Evolutionary conservation across 306 rosid genomes (phyloP).

Genomic region (Fragaria ananassa): DNA sequence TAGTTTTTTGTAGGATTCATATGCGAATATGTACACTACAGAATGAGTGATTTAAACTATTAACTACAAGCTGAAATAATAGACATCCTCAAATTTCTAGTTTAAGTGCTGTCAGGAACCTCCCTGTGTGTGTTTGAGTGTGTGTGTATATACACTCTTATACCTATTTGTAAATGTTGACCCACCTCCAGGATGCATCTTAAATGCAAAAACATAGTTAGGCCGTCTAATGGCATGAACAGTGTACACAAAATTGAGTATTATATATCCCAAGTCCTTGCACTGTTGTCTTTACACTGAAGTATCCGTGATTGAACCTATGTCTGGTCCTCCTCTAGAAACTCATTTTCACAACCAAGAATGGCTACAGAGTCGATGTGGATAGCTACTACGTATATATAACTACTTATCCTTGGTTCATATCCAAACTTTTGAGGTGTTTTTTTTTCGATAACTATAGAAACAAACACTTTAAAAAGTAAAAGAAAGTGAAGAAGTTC

Average conservation of each 20-base stretch:
- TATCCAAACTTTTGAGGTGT: background rate
- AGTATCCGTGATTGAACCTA: background rate
- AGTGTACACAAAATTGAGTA: background rate
- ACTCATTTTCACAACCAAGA: background rate
- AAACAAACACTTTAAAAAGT: background rate
- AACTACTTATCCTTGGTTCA: background rate
- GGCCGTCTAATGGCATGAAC: background rate
- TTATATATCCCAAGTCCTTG: background rate
- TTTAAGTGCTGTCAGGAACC: too few relatives aligned
- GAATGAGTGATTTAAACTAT: too few relatives aligned
- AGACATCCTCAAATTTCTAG: too few relatives aligned
- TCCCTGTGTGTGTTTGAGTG: too few relatives aligned
- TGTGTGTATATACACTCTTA: too few relatives aligned
- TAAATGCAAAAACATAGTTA: background rate
- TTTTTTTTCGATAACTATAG: background rate
- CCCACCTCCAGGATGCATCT: background rate
- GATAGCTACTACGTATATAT: background rate
- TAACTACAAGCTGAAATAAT: too few relatives aligned
- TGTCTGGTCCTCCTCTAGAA: background rate
- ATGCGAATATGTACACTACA: too few relatives aligned
- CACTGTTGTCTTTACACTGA: background rate
- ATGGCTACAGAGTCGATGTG: background rate
- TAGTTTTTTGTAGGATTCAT: too few relatives aligned
- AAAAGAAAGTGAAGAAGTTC: background rate
- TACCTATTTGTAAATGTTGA: background rate